Conservation (phyloP, 805 yeast genomes). For the Candida yuanshanica region DNA sequence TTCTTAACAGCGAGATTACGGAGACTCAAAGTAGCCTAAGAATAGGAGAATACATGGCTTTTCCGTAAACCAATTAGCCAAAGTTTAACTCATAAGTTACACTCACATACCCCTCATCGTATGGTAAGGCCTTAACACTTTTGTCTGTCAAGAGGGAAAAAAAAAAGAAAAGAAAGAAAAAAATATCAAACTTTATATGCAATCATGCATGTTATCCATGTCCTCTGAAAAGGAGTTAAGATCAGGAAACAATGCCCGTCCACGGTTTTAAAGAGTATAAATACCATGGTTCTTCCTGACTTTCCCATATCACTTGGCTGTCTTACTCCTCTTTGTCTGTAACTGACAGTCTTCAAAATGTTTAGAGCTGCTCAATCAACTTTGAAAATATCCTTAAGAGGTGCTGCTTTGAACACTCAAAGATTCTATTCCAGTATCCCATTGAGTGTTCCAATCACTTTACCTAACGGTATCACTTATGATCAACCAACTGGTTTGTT, state of each 20-base stretch:
- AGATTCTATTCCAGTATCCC: slow-evolving; percentile 33
- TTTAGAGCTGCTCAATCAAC: slow-evolving; percentile 10
- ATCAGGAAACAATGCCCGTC: not conserved
- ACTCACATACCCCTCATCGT: no score
- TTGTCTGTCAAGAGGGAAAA: not conserved
- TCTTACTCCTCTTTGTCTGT: not conserved
- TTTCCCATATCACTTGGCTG: not conserved
- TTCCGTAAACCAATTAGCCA: no score
- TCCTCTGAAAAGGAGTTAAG: not conserved
- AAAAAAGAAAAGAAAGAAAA: not conserved
- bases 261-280: not conserved
- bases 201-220: not conserved
- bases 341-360: not conserved
- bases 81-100: no score
- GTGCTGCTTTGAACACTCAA: slow-evolving; percentile 8
- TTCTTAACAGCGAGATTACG: not conserved
- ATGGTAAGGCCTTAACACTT: no score
- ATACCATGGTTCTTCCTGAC: not conserved
- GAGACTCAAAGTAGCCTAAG: no score
- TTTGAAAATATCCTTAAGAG: slow-evolving; percentile 17
- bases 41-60: no score
- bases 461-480: slow-evolving; percentile 71
- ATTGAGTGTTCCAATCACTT: slow-evolving; percentile 41
- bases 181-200: not conserved
- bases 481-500: slow-evolving; percentile 80